Base-by-base conservation (phyloP, 805 yeast genomes). In the Candida qinlingensis region DNA sequence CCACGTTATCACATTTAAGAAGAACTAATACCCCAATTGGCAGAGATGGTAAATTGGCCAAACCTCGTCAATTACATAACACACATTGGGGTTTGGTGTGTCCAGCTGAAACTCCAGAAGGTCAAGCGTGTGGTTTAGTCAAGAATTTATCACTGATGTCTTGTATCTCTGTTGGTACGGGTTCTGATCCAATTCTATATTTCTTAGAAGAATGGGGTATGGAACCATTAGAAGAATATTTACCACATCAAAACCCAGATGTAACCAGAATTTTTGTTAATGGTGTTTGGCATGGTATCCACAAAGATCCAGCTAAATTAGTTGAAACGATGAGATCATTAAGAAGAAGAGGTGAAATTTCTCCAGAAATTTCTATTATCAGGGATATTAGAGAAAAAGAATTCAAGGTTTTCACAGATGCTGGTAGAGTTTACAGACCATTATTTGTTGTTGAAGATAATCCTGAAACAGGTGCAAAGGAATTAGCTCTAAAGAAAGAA, bases 41-140 rank as follows among this genome's bases (percentile, higher is more conserved):
- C 52, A 85, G 98, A 75, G 99, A 94, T 70, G 99, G 99, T 75
- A 94, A 94, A 70, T 79, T 94, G 56, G 99, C 99, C 42, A 90
- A 94, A 63, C 99, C 99, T 42, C 91, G 99, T 75, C 99, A 94
- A 74, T 78, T 94, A 64, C 99, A 94, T 74, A 94, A 94, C 69
- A 94, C 99, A 31, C 99, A 94, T 72, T 94, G 99, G 99, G 99
- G 99, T 63, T 79, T 94, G 61, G 98, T 94, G 41, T 94, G 99
- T 73, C 99, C 99, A 45, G 99, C 99, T 27, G 99, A 94, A 71
- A 94, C 99, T 13, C 99, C 99, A 4, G 99, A 94, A 75, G 99
- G 99, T 64, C 99, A 94, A 74, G 99, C 99, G 35, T 94, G 99
- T 86, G 99, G 99, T 64, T 77, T 94, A 69, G 99, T 94, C 47